Percentiles rank a stretch among this genome's conserved stretches.
Conservation (phyloP, 495 filamentous ascomycete species). For the Rusavskia elegans region DNA sequence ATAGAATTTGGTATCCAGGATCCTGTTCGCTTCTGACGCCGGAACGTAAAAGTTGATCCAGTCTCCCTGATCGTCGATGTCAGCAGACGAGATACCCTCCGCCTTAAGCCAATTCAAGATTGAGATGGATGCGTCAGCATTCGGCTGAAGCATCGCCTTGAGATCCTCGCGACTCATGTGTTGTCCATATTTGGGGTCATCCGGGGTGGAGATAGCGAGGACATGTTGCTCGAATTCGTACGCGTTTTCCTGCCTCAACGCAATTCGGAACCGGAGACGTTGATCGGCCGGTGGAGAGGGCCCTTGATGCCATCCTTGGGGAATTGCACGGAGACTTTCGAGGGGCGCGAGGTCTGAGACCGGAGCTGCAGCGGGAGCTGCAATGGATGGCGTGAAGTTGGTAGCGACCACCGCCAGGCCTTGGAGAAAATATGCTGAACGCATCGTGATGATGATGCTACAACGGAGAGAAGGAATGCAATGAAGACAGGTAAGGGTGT, state of each 20-base stretch:
- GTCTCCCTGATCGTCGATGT: conserved; percentile 32
- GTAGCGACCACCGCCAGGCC: neutral
- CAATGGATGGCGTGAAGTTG: neutral
- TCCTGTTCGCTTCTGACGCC: conserved; percentile 31
- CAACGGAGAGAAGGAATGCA: neutral
- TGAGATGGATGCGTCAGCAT: conserved; percentile 20
- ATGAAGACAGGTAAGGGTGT: neutral
- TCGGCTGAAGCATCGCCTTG: conserved; percentile 31
- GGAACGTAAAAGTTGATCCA: conserved; percentile 40
- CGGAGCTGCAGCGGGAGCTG: neutral
- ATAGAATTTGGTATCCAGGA: conserved; percentile 40
- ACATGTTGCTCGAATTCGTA: conserved; percentile 42
- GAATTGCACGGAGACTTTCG: conserved; percentile 6
- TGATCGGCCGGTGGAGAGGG: conserved; percentile 19
- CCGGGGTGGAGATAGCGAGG: conserved; percentile 46
- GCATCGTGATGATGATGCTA: neutral
- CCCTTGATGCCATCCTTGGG: conserved; percentile 15
- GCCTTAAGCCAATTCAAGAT: conserved; percentile 36
- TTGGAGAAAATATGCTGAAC: neutral
- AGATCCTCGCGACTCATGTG: conserved; percentile 46
- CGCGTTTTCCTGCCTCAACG: conserved; percentile 34
- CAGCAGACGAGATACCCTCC: conserved; percentile 23
- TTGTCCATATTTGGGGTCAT: conserved; percentile 41
- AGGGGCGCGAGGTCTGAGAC: neutral
- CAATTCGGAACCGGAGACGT: conserved; percentile 35